phyloP scores from a whole-genome alignment of 78 protist genomes.

The Parvularia atlantis region DNA sequence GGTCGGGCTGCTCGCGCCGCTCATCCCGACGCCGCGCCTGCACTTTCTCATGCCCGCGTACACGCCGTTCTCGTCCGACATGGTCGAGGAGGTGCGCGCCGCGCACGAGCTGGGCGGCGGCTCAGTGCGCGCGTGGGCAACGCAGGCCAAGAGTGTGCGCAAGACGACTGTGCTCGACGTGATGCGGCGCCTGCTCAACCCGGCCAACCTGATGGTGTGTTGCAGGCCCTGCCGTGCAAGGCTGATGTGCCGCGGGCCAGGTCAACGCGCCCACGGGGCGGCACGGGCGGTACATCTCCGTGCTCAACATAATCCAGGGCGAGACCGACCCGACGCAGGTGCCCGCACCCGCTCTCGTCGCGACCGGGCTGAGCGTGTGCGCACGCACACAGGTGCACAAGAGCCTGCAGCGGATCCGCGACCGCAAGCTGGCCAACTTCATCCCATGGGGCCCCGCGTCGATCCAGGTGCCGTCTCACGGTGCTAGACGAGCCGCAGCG shows the following conservation, averaged over 20 bases:
- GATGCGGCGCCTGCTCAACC: conserved; percentile 95
- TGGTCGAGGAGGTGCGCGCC: too few species aligned
- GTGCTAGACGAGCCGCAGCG: conserved; percentile 8
- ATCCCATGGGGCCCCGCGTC: conserved; percentile 99
- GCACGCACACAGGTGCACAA: conserved; percentile 90
- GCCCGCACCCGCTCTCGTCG: too few species aligned
- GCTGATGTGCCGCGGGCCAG: too few species aligned
- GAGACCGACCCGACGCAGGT: conserved; percentile 95
- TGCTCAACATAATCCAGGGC: conserved; percentile 97
- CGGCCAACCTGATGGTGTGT: conserved; percentile 90
- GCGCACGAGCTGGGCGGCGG: too few species aligned
- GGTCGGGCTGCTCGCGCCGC: conserved; percentile 87
- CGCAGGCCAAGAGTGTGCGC: conserved; percentile 66
- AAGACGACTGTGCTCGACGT: conserved; percentile 98
- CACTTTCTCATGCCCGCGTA: conserved; percentile 98
- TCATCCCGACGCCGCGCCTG: conserved; percentile 98
- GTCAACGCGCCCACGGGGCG: conserved; percentile 28
- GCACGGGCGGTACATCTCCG: conserved; percentile 83
- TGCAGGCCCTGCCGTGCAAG: too few species aligned
- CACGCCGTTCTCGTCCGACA: conserved; percentile 75
- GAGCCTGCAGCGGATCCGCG: conserved; percentile 87
- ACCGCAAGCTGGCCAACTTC: conserved; percentile 80
- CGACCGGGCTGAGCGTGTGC: too few species aligned
- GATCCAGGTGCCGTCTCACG: conserved; percentile 67
- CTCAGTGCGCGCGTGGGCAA: too few species aligned